A percentile compares a stretch with the other conserved stretches of the same genome.
Evolutionary conservation across 495 filamentous ascomycete genomes (phyloP).

Genomic region (Talaromyces ruber): DNA sequence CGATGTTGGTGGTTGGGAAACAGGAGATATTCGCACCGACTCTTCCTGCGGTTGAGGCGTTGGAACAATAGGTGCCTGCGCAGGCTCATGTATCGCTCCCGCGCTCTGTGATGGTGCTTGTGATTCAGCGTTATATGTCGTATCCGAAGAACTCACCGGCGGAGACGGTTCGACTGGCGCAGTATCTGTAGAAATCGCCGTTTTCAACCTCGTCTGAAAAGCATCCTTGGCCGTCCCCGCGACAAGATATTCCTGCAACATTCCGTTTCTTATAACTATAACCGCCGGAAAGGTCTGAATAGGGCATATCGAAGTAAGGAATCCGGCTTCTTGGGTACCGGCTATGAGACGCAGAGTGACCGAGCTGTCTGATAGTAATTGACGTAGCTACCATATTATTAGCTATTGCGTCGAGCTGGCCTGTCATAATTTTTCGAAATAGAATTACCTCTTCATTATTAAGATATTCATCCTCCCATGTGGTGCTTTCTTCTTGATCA

Average conservation of each 20-base stretch:
- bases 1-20: background rate
- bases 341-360: conserved; percentile 60
- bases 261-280: conserved; percentile 62
- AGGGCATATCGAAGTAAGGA: conserved; percentile 72
- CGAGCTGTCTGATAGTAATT: conserved; percentile 44
- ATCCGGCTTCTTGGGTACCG: conserved; percentile 70
- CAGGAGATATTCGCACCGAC: background rate
- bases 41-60: background rate
- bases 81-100: background rate
- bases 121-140: conserved; percentile 7
- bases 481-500: conserved; percentile 49
- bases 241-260: conserved; percentile 57
- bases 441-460: conserved; percentile 33
- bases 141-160: background rate
- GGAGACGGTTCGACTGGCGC: background rate
- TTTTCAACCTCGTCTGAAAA: conserved; percentile 40
- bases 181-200: conserved; percentile 20
- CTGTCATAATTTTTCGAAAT: background rate
- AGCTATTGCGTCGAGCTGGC: background rate
- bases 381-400: conserved; percentile 4
- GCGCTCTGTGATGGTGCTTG: conserved; percentile 2
- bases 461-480: conserved; percentile 74
- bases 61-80: background rate
- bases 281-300: conserved; percentile 64
- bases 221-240: conserved; percentile 49